phyloP scores from a whole-genome alignment of 2,329 filamentous ascomycete species.

The Neopestalotiopsis sp. region DNA sequence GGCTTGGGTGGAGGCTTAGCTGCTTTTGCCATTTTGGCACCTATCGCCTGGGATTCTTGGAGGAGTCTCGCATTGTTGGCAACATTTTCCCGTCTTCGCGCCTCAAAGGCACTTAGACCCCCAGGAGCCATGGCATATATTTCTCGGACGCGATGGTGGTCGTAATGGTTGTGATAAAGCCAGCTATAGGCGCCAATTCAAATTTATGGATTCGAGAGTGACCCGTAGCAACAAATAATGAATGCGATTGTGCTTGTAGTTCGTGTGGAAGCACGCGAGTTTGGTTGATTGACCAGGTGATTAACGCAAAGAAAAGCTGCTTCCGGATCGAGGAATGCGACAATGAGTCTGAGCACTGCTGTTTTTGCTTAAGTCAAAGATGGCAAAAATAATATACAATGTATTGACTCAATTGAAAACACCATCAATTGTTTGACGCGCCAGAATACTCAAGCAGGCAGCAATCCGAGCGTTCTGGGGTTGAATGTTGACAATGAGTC shows the following conservation, averaged over 20 bases:
- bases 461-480: background rate
- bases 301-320: background rate
- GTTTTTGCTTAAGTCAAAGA: background rate
- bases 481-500: background rate
- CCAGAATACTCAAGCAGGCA: background rate
- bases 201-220: constrained; percentile 24
- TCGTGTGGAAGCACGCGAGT: background rate
- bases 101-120: constrained; percentile 86
- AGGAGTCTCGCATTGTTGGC: constrained; percentile 80
- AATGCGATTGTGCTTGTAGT: background rate
- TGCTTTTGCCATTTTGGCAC: constrained; percentile 70
- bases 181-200: background rate
- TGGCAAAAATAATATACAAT: background rate
- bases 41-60: constrained; percentile 75
- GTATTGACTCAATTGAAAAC: background rate
- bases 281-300: background rate
- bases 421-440: background rate
- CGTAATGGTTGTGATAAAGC: constrained; percentile 24
- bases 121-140: background rate
- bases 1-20: constrained; percentile 56
- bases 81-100: constrained; percentile 83
- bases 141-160: constrained; percentile 52
- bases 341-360: background rate
- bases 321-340: background rate
- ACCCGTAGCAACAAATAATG: background rate